These are phyloP conservation scores for Solanum phureja DNA, from an alignment of 257 asterid species.

Conservation along the genomic window DNA sequence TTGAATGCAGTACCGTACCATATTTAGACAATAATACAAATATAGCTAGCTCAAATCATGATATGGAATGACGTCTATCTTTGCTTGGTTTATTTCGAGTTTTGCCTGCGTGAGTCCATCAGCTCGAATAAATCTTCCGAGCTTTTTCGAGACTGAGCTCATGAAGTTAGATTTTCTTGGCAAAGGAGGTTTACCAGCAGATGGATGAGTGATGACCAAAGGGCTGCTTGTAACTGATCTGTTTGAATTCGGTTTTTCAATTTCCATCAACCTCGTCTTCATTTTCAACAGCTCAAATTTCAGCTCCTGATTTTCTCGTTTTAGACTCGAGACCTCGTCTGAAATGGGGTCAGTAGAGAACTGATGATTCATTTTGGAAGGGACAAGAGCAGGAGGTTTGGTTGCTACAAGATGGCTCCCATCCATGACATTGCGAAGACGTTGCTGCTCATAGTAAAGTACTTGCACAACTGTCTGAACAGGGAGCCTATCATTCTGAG, in stretches of 20 bases:
- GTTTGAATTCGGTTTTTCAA: conserved; percentile 23
- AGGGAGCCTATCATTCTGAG: conserved; percentile 79
- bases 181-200: conserved; percentile 51
- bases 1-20: not conserved
- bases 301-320: conserved; percentile 60
- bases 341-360: conserved; percentile 18
- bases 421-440: conserved; percentile 58
- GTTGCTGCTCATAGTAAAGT: conserved; percentile 83
- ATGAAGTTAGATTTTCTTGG: conserved; percentile 43
- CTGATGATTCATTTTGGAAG: conserved; percentile 12
- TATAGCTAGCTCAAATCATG: conserved; percentile 21
- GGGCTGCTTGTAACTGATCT: conserved; percentile 29
- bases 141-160: conserved; percentile 46
- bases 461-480: conserved; percentile 84
- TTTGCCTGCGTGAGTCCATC: conserved; percentile 31
- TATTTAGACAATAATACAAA: not conserved
- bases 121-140: conserved; percentile 40
- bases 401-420: conserved; percentile 10
- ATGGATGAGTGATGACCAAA: conserved; percentile 3
- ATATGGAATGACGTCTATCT: conserved; percentile 68
- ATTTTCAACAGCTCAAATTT: conserved; percentile 51
- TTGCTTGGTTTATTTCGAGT: conserved; percentile 41
- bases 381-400: conserved; percentile 21
- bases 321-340: conserved; percentile 33
- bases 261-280: conserved; percentile 46